A percentile compares a stretch with the other conserved stretches of the same genome.
Conservation (phyloP, 805 yeast genomes). For the Candida maesae region DNA sequence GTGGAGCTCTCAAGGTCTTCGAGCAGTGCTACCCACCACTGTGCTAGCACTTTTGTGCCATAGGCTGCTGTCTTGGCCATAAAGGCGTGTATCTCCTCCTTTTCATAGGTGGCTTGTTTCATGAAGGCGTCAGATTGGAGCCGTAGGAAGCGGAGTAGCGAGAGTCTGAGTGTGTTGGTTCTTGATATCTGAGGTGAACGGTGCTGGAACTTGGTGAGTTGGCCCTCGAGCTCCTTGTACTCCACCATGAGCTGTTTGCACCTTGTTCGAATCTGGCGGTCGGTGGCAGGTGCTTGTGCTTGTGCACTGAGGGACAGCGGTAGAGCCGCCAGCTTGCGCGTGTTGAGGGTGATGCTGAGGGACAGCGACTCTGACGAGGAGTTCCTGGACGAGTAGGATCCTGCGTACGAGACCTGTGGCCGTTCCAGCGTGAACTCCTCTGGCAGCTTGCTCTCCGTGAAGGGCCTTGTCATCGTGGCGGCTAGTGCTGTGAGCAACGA, state of each 20-base stretch:
- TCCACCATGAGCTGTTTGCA: slow-evolving; percentile 15
- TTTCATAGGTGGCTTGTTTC: slow-evolving; percentile 3
- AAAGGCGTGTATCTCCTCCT: slow-evolving; percentile 11
- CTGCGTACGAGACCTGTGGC: slow-evolving; percentile 5
- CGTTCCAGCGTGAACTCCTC: slow-evolving; percentile 2
- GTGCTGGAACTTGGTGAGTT: slow-evolving; percentile 7
- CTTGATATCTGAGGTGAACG: slow-evolving; percentile 7
- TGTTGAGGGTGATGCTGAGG: slow-evolving; percentile 3
- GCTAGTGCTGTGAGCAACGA: too few relatives aligned
- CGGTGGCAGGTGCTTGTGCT: slow-evolving; percentile 1
- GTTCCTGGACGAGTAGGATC: slow-evolving; percentile 5
- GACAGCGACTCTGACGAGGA: slow-evolving; percentile 8
- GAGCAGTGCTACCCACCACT: slow-evolving; percentile 14
- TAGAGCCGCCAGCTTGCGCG: slow-evolving; percentile 7
- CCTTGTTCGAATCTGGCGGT: slow-evolving; percentile 8
- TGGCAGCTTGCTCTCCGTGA: slow-evolving; percentile 5
- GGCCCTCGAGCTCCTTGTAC: slow-evolving; percentile 15
- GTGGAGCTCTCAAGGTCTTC: slow-evolving; percentile 6
- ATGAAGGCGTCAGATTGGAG: slow-evolving; percentile 7
- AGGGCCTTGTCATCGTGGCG: too few relatives aligned
- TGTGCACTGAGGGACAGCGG: slow-evolving; percentile 9
- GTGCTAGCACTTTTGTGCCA: slow-evolving; percentile 9
- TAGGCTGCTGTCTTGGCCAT: slow-evolving; percentile 8
- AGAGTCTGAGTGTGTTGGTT: slow-evolving; percentile 11
- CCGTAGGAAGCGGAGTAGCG: slow-evolving; percentile 13